These are phyloP conservation scores for Syzygium aqueum DNA, from an alignment of 345 rosid species.

Conservation along the genomic window DNA sequence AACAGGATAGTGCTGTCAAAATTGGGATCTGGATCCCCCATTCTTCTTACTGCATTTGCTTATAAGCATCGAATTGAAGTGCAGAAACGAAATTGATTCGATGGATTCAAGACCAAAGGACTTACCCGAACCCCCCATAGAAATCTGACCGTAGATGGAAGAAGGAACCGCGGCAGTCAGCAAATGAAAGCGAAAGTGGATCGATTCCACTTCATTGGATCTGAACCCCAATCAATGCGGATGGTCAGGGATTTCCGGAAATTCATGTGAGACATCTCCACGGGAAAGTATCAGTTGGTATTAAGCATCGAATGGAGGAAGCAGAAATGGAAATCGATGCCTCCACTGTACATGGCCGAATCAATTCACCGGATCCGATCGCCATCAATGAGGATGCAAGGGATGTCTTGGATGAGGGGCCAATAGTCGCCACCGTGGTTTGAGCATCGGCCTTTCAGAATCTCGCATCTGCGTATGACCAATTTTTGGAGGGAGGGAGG, in stretches of 20 bases:
- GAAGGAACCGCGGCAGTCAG: not conserved
- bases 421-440: not conserved
- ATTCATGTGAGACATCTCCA: too few species aligned
- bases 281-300: too few species aligned
- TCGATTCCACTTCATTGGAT: not conserved
- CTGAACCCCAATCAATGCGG: too few species aligned
- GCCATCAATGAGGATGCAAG: accelerated
- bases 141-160: not conserved
- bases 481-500: not conserved
- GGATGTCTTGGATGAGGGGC: not conserved
- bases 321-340: not conserved
- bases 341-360: not conserved
- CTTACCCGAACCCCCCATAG: not conserved
- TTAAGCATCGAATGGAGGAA: not conserved
- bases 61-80: not conserved
- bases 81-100: not conserved
- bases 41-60: too few species aligned
- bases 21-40: too few species aligned
- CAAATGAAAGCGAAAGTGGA: too few species aligned
- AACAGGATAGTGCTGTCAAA: too few species aligned
- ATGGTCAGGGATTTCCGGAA: not conserved
- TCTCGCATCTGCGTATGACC: accelerated
- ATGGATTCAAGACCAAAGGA: not conserved
- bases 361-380: not conserved
- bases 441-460: not conserved